These are phyloP conservation scores for Leccinum truebloodii DNA, from an alignment of 768 basidiomycete genomes.

Conservation along the genomic window DNA sequence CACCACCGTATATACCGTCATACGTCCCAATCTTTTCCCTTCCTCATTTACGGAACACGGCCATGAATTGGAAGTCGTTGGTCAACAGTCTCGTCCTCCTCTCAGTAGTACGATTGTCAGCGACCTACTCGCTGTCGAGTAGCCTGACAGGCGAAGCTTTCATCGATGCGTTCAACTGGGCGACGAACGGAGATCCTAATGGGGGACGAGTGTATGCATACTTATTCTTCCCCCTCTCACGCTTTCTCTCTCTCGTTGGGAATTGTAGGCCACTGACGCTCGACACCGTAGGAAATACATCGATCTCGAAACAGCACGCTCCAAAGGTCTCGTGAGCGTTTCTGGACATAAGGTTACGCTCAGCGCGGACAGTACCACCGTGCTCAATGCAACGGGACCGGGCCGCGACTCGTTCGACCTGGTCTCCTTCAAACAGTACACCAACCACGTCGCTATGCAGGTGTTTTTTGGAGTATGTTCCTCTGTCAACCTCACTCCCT, in stretches of 20 bases:
- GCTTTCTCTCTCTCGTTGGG: neutral
- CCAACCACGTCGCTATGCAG: conserved; percentile 36
- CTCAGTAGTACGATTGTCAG: conserved; percentile 28
- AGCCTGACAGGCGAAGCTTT: conserved; percentile 52
- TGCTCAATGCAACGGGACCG: conserved; percentile 30
- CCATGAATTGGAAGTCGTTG: conserved; percentile 4
- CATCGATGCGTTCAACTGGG: conserved; percentile 35
- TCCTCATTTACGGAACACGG: neutral
- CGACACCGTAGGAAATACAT: conserved; percentile 41
- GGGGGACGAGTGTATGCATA: conserved; percentile 28
- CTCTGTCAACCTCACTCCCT: neutral
- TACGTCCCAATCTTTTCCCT: neutral
- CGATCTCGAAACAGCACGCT: conserved; percentile 48
- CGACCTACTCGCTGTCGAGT: conserved; percentile 48
- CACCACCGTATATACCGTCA: neutral
- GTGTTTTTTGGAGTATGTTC: neutral
- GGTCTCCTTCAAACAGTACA: conserved; percentile 31
- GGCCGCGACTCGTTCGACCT: conserved; percentile 42
- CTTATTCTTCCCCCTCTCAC: neutral
- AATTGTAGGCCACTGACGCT: neutral
- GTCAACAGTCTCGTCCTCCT: conserved; percentile 11
- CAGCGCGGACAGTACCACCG: conserved; percentile 36
- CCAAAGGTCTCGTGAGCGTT: conserved; percentile 58
- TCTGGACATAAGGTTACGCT: conserved; percentile 41
- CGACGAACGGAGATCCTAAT: conserved; percentile 31